These are phyloP conservation scores for Cladophialophora carrionii DNA, from an alignment of 2,329 filamentous ascomycete species.

Conservation along the genomic window DNA sequence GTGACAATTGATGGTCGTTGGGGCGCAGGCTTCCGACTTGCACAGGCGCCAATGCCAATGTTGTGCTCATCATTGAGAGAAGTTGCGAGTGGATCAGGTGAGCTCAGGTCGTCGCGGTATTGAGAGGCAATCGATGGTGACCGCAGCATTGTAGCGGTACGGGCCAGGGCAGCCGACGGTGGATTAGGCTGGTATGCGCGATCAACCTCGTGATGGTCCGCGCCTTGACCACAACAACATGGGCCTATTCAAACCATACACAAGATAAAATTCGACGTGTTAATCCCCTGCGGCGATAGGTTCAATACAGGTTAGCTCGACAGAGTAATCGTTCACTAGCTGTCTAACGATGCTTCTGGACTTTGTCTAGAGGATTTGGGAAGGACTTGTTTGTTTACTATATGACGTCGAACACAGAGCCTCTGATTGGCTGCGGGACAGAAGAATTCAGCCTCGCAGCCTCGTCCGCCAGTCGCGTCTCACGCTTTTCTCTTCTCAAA, in stretches of 20 bases:
- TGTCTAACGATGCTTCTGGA: not conserved
- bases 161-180: not conserved
- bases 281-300: not conserved
- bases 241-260: not conserved
- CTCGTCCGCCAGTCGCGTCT: not conserved
- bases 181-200: slow-evolving; percentile 10
- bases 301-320: not conserved
- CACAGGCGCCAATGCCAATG: slow-evolving; percentile 5
- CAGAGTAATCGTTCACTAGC: not conserved
- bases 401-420: slow-evolving; percentile 26
- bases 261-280: not conserved
- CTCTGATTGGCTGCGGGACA: slow-evolving; percentile 28
- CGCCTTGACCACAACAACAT: slow-evolving; percentile 5
- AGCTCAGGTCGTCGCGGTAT: slow-evolving; percentile 31
- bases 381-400: slow-evolving; percentile 33
- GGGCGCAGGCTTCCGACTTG: slow-evolving; percentile 15
- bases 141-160: slow-evolving; percentile 21
- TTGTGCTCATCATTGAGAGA: slow-evolving; percentile 25
- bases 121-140: slow-evolving; percentile 20
- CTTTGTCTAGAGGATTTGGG: not conserved
- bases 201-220: not conserved
- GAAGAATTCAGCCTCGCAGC: not conserved
- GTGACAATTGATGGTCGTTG: slow-evolving; percentile 1
- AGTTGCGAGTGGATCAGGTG: slow-evolving; percentile 38
- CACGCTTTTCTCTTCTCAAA: slow-evolving; percentile 35